Percentiles rank a stretch among this genome's conserved stretches.
Conservation (phyloP, 148 eudicot species). For the Rhododendron simsii region DNA sequence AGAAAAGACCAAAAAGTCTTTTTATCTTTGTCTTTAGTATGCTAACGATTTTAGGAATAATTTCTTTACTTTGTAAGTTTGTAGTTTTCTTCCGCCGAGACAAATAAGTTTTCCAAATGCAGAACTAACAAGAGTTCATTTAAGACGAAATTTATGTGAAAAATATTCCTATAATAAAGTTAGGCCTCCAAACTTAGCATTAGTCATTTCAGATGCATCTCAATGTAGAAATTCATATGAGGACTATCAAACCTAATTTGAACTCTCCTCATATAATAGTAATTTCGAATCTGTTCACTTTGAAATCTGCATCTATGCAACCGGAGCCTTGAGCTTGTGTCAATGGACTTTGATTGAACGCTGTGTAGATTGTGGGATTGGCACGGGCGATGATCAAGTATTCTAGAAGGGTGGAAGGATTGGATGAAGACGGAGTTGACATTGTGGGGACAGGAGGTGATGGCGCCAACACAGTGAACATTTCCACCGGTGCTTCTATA, state of each 20-base stretch:
- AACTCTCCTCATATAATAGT: background rate
- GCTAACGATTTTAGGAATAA: background rate
- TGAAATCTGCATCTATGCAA: background rate
- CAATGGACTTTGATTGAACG: background rate
- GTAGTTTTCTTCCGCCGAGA: background rate
- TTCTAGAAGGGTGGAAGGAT: conserved; percentile 61
- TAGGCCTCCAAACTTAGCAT: background rate
- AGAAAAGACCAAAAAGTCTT: background rate
- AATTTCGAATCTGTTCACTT: background rate
- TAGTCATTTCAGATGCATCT: background rate
- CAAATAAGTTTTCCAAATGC: background rate
- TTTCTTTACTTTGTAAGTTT: background rate
- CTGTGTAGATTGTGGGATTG: conserved; percentile 75
- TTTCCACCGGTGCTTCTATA: conserved; percentile 91
- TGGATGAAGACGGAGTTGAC: conserved; percentile 64
- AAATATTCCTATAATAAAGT: background rate
- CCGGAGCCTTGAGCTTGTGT: background rate
- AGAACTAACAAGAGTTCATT: background rate
- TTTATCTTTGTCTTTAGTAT: background rate
- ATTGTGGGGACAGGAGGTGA: conserved; percentile 99
- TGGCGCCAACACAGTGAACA: conserved; percentile 96
- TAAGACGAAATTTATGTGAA: background rate
- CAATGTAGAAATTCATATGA: background rate
- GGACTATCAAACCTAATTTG: background rate
- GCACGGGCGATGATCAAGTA: conserved; percentile 94